phyloP scores from a whole-genome alignment of 2,329 filamentous ascomycete species.

The Trichophyton benhamiae region DNA sequence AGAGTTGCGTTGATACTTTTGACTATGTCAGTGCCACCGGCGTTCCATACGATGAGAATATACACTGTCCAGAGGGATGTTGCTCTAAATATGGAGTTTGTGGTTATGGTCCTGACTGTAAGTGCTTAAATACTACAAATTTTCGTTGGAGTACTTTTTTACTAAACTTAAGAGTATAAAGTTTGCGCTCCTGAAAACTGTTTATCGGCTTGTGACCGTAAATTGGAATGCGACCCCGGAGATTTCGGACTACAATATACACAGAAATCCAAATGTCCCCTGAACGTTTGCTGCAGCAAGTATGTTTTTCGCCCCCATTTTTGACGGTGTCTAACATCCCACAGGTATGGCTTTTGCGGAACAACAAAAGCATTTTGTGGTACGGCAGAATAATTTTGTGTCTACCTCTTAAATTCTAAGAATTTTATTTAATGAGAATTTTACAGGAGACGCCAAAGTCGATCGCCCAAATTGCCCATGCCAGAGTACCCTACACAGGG shows the following conservation, averaged over 20 bases:
- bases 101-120: slow-evolving; percentile 7
- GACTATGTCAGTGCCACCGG: neutral
- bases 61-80: slow-evolving; percentile 2
- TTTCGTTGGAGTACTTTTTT: neutral
- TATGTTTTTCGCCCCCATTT: slow-evolving; percentile 4
- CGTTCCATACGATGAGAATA: slow-evolving; percentile 6
- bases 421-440: neutral
- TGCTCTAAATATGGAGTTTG: slow-evolving; percentile 15
- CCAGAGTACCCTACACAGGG: slow-evolving; percentile 5
- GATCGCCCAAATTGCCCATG: neutral
- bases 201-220: slow-evolving; percentile 15
- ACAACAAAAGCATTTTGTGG: slow-evolving; percentile 12
- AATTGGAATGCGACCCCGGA: slow-evolving; percentile 19
- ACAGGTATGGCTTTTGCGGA: slow-evolving; percentile 10
- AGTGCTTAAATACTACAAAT: neutral
- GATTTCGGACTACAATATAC: slow-evolving; percentile 14
- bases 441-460: neutral
- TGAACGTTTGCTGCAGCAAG: slow-evolving; percentile 24
- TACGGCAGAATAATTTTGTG: neutral
- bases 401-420: neutral
- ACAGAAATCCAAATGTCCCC: slow-evolving; percentile 15
- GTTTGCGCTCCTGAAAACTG: slow-evolving; percentile 11
- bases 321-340: neutral
- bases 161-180: neutral
- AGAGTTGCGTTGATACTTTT: neutral